phyloP scores from a whole-genome alignment of 164 flowering plant species.

The Taxillus chinensis region DNA sequence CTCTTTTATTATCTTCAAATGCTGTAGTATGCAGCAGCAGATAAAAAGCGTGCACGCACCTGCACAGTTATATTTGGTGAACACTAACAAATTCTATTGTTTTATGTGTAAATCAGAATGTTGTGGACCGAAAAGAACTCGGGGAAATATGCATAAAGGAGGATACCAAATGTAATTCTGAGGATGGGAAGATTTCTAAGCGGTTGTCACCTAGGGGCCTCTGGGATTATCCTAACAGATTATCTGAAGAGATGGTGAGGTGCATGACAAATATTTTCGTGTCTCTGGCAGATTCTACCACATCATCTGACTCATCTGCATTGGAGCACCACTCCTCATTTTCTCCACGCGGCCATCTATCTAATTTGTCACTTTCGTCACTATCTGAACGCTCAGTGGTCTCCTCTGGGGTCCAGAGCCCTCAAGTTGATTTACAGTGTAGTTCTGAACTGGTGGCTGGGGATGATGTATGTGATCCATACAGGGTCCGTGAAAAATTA shows the following conservation, averaged over 20 bases:
- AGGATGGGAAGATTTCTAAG: slow-evolving; percentile 18
- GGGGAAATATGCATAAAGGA: slow-evolving; percentile 9
- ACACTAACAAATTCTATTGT: not conserved
- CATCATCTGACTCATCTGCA: slow-evolving; percentile 27
- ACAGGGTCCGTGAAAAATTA: slow-evolving; percentile 58
- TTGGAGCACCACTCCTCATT: slow-evolving; percentile 25
- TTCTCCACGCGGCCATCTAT: slow-evolving; percentile 46
- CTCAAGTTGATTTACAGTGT: slow-evolving; percentile 41
- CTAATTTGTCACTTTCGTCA: slow-evolving; percentile 45
- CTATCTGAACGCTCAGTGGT: slow-evolving; percentile 39
- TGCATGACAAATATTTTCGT: slow-evolving; percentile 76
- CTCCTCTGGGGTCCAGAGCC: slow-evolving; percentile 44
- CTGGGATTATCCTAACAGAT: slow-evolving; percentile 50
- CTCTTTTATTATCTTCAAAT: no score
- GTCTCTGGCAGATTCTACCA: slow-evolving; percentile 47
- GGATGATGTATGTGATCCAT: slow-evolving; percentile 56
- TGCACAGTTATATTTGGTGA: not conserved
- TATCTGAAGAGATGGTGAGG: slow-evolving; percentile 73
- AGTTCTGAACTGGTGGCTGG: slow-evolving; percentile 38
- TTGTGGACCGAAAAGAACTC: slow-evolving; percentile 9
- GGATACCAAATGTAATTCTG: slow-evolving; percentile 12
- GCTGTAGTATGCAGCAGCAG: no score
- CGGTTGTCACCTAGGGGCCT: slow-evolving; percentile 36
- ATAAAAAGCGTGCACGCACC: no score
- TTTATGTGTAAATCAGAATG: slow-evolving; percentile 20